Evolutionary conservation across 2,329 filamentous ascomycete species (phyloP).

Genomic region (Dothistroma septosporum): DNA sequence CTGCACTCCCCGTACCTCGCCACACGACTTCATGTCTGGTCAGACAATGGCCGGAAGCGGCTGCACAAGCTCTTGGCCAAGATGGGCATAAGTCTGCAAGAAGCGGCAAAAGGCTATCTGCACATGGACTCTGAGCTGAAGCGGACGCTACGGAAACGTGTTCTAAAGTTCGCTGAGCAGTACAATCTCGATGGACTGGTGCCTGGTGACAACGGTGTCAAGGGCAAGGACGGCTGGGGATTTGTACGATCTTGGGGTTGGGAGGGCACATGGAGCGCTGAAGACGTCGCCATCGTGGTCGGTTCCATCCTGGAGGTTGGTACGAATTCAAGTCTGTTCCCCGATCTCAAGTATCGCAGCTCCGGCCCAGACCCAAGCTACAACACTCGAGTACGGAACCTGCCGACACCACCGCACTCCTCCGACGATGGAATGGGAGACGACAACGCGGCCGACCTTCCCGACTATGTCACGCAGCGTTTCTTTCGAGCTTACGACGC

Average conservation of each 20-base stretch:
- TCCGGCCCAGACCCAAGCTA: constrained; percentile 24
- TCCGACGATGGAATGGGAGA: constrained; percentile 30
- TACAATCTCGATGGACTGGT: constrained; percentile 95
- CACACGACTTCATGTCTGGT: constrained; percentile 89
- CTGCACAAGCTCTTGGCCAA: constrained; percentile 93
- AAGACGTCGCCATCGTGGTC: constrained; percentile 89
- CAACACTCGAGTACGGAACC: constrained; percentile 26
- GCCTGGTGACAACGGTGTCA: constrained; percentile 62
- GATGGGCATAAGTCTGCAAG: constrained; percentile 91
- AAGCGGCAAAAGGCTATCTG: constrained; percentile 92
- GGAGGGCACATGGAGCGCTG: constrained; percentile 88
- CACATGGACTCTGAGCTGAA: constrained; percentile 99
- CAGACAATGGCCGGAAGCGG: constrained; percentile 78
- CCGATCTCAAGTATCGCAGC: constrained; percentile 16
- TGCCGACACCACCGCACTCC: constrained; percentile 34
- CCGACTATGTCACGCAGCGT: constrained; percentile 47
- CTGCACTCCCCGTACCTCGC: constrained; percentile 93
- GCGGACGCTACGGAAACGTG: constrained; percentile 73
- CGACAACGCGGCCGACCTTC: constrained; percentile 29
- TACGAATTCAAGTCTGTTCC: constrained; percentile 20
- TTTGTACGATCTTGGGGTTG: constrained; percentile 98
- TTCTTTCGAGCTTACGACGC: constrained; percentile 60
- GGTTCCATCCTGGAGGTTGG: constrained; percentile 92
- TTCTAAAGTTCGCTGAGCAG: constrained; percentile 85
- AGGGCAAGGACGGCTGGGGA: constrained; percentile 87